phyloP scores from a whole-genome alignment of 1,139 yeast genomes.

The Diutina siamensis region DNA sequence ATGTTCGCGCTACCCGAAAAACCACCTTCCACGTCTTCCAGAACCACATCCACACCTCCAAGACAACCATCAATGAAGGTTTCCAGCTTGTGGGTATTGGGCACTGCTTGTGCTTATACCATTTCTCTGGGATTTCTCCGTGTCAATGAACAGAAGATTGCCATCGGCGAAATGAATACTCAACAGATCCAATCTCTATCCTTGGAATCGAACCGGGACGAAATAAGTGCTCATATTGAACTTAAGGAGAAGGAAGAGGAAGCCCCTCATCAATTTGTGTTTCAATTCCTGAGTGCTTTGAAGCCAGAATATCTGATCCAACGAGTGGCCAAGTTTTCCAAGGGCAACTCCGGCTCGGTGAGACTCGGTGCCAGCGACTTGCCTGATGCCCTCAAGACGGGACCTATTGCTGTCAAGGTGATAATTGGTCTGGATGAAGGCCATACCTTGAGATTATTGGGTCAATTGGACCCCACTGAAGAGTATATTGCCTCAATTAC shows the following conservation, averaged over 20 bases:
- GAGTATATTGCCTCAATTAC: slow-evolving; percentile 14
- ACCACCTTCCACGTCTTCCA: too few species aligned
- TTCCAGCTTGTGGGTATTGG: background rate
- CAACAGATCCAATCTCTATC: slow-evolving; percentile 18
- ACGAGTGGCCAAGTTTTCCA: slow-evolving; percentile 7
- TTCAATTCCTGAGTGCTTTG: slow-evolving; percentile 12
- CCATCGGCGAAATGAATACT: slow-evolving; percentile 26
- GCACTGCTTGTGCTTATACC: background rate
- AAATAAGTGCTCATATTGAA: slow-evolving; percentile 19
- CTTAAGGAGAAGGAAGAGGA: slow-evolving; percentile 12
- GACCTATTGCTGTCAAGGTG: slow-evolving; percentile 7
- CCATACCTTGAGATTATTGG: slow-evolving; percentile 6
- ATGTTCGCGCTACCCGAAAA: background rate
- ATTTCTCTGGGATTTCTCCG: background rate
- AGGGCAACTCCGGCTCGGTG: slow-evolving; percentile 8
- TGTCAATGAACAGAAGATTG: slow-evolving; percentile 1
- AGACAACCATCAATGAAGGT: too few species aligned
- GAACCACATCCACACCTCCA: too few species aligned
- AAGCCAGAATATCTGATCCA: slow-evolving; percentile 10
- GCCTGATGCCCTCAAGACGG: slow-evolving; percentile 7
- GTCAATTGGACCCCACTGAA: slow-evolving; percentile 22
- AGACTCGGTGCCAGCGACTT: slow-evolving; percentile 6
- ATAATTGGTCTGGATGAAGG: slow-evolving; percentile 16
- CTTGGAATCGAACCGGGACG: slow-evolving; percentile 23
- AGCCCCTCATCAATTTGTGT: slow-evolving; percentile 15